Base-by-base conservation (phyloP, 495 filamentous ascomycete genomes). In the Annulohypoxylon moriforme region DNA sequence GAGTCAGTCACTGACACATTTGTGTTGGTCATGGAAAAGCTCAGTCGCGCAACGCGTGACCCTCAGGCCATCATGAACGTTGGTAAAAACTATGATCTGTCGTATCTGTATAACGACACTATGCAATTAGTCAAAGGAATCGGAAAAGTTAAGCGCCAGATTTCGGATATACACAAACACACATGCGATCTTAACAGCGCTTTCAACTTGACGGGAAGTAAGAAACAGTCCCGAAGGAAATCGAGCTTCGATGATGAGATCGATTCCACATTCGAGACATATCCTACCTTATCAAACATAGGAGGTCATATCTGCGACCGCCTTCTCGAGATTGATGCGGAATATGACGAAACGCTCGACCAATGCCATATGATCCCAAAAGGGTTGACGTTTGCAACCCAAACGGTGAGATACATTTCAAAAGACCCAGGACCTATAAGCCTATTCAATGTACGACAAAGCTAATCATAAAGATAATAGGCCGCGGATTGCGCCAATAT, bases 291-390 rank as follows among this genome's bases (percentile, higher is more conserved):
- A 6, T 8, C 50, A 31, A 16, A n/a, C 14, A 50, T 47, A 11
- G 58, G 38, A 24, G 25, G n/a, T 0, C 44, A 40, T 16, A 31
- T 71, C 8, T 57, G 57, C 13, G 56, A 71, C 20, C 68, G 57
- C 0, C 46, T 71, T 10, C 3, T 20, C 0, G 68, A 71, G 10
- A 61, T 71, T 6, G 18, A 27, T 6, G 40, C 27, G 13, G 62
- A 71, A n/a, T 71, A 71, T n/a, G 38, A 66, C 11, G 57, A 71
- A 14, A 67, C 58, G 29, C 55, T 71, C 25, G 68, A 71, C 3
- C 56, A 71, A 14, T 71, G 68, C 16, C 25, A 57, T n/a, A 60
- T 61, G 68, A 33, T 61, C 7, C 40, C 64, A 1, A 18, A 67
- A 18, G 29, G 38, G 0, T 44, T 71, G 9, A 34, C 14, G 0